Percentiles rank a stretch among this genome's conserved stretches.
These are phyloP conservation scores for Hyphopichia pseudoburtonii DNA, from an alignment of 1,139 yeast genomes.

Conservation along the genomic window DNA sequence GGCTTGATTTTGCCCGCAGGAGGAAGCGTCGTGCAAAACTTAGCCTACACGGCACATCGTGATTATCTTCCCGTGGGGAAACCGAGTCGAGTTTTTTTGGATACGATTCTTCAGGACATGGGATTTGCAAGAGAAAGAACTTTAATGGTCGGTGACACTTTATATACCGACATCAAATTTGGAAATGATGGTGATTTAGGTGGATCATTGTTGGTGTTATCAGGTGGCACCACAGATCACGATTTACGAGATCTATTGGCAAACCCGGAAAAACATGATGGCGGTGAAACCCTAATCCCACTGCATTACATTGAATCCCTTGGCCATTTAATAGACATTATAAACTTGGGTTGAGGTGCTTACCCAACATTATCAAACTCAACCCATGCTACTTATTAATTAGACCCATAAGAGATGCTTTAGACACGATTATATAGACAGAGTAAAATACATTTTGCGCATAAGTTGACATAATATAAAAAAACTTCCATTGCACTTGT, in stretches of 20 bases:
- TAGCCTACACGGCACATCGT: slow-evolving; percentile 36
- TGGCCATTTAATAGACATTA: slow-evolving; percentile 23
- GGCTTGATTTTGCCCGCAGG: slow-evolving; percentile 44
- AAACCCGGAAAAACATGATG: slow-evolving; percentile 11
- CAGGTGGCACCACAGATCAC: slow-evolving; percentile 34
- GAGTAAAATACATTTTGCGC: no score
- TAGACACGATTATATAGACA: no score
- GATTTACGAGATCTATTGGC: slow-evolving; percentile 22
- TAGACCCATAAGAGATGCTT: no score
- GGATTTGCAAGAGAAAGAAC: slow-evolving; percentile 28
- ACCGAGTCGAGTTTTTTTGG: slow-evolving; percentile 34
- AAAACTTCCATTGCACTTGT: no score
- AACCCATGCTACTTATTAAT: no score
- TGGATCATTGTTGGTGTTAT: slow-evolving; percentile 34
- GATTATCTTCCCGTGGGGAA: slow-evolving; percentile 39
- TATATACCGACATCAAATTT: slow-evolving; percentile 44
- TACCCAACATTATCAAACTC: no score
- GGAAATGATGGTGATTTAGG: slow-evolving; percentile 40
- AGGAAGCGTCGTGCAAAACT: slow-evolving; percentile 40
- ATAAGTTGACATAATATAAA: no score
- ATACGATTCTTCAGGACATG: slow-evolving; percentile 27
- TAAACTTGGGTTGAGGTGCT: no score
- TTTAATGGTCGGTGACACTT: slow-evolving; percentile 45
- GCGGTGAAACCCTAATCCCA: slow-evolving; percentile 26
- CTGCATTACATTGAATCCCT: slow-evolving; percentile 30